Evolutionary conservation across 345 rosid genomes (phyloP).

Genomic region (Gossypium anomalum): DNA sequence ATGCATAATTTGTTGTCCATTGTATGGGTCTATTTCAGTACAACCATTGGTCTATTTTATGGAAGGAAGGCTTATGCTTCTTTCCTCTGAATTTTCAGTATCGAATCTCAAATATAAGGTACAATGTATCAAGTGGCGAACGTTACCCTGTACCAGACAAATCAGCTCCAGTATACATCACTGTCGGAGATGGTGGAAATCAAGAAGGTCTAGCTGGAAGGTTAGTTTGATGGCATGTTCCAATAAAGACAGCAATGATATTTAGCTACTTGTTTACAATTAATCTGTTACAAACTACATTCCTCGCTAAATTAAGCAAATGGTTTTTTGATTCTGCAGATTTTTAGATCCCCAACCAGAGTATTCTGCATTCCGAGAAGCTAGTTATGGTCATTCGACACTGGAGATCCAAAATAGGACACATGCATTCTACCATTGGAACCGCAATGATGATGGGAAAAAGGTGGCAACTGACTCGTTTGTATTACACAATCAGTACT

Average conservation of each 20-base stretch:
- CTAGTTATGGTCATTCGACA: conserved; percentile 90
- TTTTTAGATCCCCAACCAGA: conserved; percentile 89
- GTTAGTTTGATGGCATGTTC: not conserved
- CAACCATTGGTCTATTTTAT: not conserved
- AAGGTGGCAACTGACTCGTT: conserved; percentile 63
- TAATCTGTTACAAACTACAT: not conserved
- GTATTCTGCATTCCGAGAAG: conserved; percentile 93
- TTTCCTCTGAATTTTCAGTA: conserved; percentile 38
- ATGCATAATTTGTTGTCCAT: not conserved
- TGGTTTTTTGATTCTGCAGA: conserved; percentile 31
- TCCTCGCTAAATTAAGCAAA: not conserved
- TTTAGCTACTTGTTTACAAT: not conserved
- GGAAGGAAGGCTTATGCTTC: not conserved
- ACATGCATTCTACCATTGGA: conserved; percentile 90
- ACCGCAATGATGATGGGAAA: conserved; percentile 87
- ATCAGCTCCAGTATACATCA: conserved; percentile 88
- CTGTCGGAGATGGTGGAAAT: conserved; percentile 96
- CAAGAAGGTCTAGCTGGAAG: conserved; percentile 30
- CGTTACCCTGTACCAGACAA: conserved; percentile 62
- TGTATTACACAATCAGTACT: conserved; percentile 64
- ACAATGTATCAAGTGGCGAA: conserved; percentile 65
- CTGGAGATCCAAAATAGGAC: conserved; percentile 80
- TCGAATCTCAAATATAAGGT: conserved; percentile 74
- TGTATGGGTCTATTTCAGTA: not conserved
- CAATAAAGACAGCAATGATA: not conserved